Evolutionary conservation across 129 eudicot genomes (phyloP), one percentile per base, ranked within the genome.

Genomic region (Artemisia tridentata): DNA sequence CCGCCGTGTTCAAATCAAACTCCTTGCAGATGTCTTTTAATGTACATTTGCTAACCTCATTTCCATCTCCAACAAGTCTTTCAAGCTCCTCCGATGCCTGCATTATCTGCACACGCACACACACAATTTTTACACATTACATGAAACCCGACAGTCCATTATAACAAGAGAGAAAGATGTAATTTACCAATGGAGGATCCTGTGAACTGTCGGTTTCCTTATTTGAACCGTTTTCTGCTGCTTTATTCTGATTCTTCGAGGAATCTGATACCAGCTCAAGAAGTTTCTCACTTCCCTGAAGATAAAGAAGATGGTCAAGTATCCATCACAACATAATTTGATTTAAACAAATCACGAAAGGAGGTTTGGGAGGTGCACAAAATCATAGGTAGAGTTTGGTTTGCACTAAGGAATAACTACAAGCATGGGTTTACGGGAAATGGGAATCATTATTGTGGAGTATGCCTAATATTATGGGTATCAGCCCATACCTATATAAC

Each of bases 281-380:
- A 79, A 95, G 99, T 73, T 84, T 95, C 80, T 90, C 84, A 62
- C 99, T 95, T 74, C 99, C 99, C 99, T 92, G 73, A 58, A 38
- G 9, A 14, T 67, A 48, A 58, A 41, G 15, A 61, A 13, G 11
- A 73, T 68, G 48, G 31, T 3, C n/a, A 45, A 71, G 45, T 38
- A 41, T 55, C 14, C 23, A 61, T 69, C 63, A 41, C 62, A 68
- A 57, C 31, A 67, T 65, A 75, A 56, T 15, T 53, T 57, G 6
- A 67, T 23, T 29, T 16, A 56, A 75, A 29, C 14, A 25, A 17
- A 17, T 15, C 13, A 41, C 58, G 46, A 67, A 66, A 3, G 6
- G 57, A 54, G 27, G 34, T 47, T 23, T 16, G 2, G n/a, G 41
- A 21, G 3, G 7, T 27, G 43, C 10, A 38, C 45, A 38, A 38